Percentiles rank a stretch among this genome's conserved stretches.
Evolutionary conservation across 2,329 filamentous ascomycete species (phyloP).

Genomic region (Cercospora nicotianae): DNA sequence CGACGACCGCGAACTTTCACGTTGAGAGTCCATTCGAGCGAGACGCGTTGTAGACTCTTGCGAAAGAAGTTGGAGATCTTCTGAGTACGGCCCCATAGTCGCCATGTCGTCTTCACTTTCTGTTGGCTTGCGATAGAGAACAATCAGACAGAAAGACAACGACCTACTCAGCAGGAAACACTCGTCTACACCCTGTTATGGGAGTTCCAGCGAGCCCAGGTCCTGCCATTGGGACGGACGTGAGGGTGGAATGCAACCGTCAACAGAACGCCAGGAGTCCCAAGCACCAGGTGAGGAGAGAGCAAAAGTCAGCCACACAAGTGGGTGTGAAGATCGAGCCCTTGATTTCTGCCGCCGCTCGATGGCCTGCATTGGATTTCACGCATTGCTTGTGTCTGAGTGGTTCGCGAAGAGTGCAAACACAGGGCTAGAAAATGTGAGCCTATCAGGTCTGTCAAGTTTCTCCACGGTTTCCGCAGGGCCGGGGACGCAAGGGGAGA

Average conservation of each 20-base stretch:
- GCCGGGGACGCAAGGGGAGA: constrained; percentile 21
- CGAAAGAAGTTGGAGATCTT: neutral
- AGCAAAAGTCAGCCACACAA: neutral
- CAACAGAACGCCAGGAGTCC: constrained; percentile 29
- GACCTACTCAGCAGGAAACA: neutral
- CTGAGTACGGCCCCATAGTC: neutral
- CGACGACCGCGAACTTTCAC: neutral
- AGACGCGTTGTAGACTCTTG: neutral
- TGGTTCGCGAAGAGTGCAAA: neutral
- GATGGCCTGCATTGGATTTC: constrained; percentile 16
- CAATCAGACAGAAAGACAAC: neutral
- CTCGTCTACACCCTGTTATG: no score
- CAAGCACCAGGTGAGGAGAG: constrained; percentile 13
- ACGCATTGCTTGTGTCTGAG: constrained; percentile 7
- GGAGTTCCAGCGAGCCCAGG: no score
- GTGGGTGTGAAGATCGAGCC: constrained; percentile 1
- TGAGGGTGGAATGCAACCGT: constrained; percentile 37
- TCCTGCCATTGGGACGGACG: constrained; percentile 18
- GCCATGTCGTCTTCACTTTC: neutral
- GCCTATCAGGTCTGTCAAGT: no score
- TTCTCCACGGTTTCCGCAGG: constrained; percentile 6
- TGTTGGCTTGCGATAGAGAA: no score
- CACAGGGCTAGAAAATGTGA: no score
- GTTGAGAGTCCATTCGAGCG: neutral
- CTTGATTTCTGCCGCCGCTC: neutral